Evolutionary conservation across 148 eudicot genomes (phyloP), one percentile per base, ranked within the genome.

Genomic region (Silene latifolia): DNA sequence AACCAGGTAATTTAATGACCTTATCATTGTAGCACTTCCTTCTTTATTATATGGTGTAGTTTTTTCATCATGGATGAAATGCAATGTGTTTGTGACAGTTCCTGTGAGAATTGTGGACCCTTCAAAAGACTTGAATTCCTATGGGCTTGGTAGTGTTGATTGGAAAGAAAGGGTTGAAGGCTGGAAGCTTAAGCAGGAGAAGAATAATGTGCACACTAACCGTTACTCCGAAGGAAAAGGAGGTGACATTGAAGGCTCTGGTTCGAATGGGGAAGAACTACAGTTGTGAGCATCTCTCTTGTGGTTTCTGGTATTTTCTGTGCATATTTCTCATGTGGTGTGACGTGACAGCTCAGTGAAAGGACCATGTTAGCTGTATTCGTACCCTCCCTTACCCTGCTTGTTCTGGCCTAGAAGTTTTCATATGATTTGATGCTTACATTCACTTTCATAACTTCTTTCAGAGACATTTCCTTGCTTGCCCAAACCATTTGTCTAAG

Each of bases 121-220:
- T 20, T 88, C 97, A 35, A 94, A 94, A 85, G 97, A 94, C 82
- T 87, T 94, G 84, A 91, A 89, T 82, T 85, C 97, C 65, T 94
- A 94, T 82, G 97, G 97, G 57, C 90, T 94, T 69, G 92, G 93
- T 67, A 88, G 86, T 82, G 95, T 94, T 71, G 98, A 95, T 86
- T 95, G 98, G 98, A 95, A 92, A 84, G 98, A 95, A 84, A 90
- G 98, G 72, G 96, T 95, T 77, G 98, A 95, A 80, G 89, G 97
- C 24, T 95, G 98, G 98, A 95, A 95, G 79, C 91, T 92, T 72
- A 95, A 92, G 86, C 98, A 92, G 84, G 97, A 95, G 23, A 92
- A 90, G 83, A 92, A 88, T 75, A 71, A 83, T 53, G 76, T 79
- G 80, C 92, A 95, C 44, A 84, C 84, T 86, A 84, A 82, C 80